Percentiles rank a stretch among this genome's conserved stretches.
These are phyloP conservation scores for Chaetothyriales sp. DNA, from an alignment of 2,329 filamentous ascomycete species.

Conservation along the genomic window DNA sequence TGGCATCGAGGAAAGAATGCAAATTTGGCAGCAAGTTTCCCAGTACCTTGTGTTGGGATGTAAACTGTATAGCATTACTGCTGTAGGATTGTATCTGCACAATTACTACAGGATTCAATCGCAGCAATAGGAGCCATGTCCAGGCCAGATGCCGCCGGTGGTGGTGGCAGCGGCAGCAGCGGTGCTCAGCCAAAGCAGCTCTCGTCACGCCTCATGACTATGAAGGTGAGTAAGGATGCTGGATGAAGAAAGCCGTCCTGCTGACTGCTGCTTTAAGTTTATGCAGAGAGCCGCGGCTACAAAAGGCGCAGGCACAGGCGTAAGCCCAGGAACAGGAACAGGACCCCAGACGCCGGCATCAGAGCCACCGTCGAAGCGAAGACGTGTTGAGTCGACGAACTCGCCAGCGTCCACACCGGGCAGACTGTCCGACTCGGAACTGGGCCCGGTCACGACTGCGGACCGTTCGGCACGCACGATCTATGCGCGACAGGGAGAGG, in stretches of 20 bases:
- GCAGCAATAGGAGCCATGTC: not conserved
- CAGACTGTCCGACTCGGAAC: not conserved
- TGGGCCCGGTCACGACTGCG: not conserved
- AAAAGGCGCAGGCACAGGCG: constrained; percentile 1
- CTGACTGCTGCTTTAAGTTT: constrained; percentile 8
- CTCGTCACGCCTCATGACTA: constrained; percentile 17
- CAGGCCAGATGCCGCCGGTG: not conserved
- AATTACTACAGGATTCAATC: not conserved
- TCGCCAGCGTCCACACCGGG: not conserved
- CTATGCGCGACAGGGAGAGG: constrained; percentile 7
- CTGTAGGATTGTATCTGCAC: not conserved
- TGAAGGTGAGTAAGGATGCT: constrained; percentile 13
- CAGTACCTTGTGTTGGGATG: too few relatives aligned
- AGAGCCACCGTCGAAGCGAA: constrained; percentile 8
- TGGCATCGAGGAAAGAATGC: too few relatives aligned
- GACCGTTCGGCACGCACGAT: constrained; percentile 3
- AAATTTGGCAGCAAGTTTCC: too few relatives aligned
- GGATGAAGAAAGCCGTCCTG: not conserved
- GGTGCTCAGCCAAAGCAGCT: constrained; percentile 11
- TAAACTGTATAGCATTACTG: not conserved
- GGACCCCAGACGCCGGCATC: constrained; percentile 11
- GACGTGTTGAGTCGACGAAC: not conserved
- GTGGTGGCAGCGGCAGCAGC: too few relatives aligned
- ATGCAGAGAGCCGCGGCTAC: constrained; percentile 15
- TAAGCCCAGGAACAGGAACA: not conserved